phyloP scores from a whole-genome alignment of 768 basidiomycete species.

The Pilatotrama ljubarskyi region DNA sequence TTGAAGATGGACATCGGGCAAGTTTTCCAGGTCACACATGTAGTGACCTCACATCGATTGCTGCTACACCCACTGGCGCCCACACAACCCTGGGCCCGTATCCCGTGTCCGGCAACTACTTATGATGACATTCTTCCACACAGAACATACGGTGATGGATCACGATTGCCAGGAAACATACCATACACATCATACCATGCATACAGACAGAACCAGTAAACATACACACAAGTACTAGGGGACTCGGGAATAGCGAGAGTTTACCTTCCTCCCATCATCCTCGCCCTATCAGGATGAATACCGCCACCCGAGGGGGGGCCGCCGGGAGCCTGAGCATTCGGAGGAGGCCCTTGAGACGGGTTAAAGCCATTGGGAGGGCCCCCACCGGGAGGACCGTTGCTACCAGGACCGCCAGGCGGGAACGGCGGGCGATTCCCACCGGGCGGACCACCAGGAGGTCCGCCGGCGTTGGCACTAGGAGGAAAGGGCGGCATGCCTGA shows the following conservation, averaged over 20 bases:
- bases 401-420: slow-evolving; percentile 26
- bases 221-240: slow-evolving; percentile 1
- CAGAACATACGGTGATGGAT: neutral
- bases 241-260: neutral
- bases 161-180: neutral
- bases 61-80: neutral
- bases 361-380: slow-evolving; percentile 18
- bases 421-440: slow-evolving; percentile 28
- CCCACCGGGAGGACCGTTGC: slow-evolving; percentile 15
- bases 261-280: slow-evolving; percentile 64
- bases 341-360: slow-evolving; percentile 31
- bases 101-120: no score
- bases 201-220: neutral
- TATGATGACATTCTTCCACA: neutral
- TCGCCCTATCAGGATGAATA: slow-evolving; percentile 83
- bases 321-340: slow-evolving; percentile 35
- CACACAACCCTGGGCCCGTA: neutral
- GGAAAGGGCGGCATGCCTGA: slow-evolving; percentile 46
- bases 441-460: slow-evolving; percentile 27
- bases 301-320: slow-evolving; percentile 49
- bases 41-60: slow-evolving; percentile 6
- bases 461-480: slow-evolving; percentile 31
- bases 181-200: neutral
- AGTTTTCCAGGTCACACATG: slow-evolving; percentile 6
- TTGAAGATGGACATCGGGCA: neutral